Evolutionary conservation across 768 basidiomycete species (phyloP), one percentile per base, ranked within the genome.

Genomic region (Pleurotus sapidus): DNA sequence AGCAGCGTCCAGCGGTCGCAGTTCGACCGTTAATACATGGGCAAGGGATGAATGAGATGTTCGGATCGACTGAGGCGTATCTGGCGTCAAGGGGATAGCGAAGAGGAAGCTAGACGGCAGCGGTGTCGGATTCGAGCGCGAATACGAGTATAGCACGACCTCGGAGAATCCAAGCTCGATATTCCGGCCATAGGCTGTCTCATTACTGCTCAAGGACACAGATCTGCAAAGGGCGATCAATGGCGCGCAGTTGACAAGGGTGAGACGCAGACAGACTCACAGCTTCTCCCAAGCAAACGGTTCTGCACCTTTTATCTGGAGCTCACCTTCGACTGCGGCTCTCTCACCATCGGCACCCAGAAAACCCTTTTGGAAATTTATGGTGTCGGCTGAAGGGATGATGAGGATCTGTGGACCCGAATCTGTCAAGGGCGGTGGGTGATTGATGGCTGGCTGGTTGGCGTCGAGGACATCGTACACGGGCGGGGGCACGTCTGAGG

Each of bases 321-420:
- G 77, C 67, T 94, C 93, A 47, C 93, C 93, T 66, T 93, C 92
- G 54, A 95, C 82, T 7, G 90, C 87, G 12, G 92, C 90, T 58
- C 78, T 80, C 70, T 93, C 92, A 51, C 82, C 89, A 56, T 92
- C 90, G 20, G 87, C 89, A 50, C 93, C 93, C 6, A 95, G 77
- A 67, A 82, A 91, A 9, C 93, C 93, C 64, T 86, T 89, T 73
- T 95, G 93, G 65, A 95, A 95, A 68, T 85, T 82, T 56, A 89
- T 75, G 18, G 84, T 78, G 67, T 89, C 82, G 49, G 81, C 75
- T 12, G 84, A 78, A 0, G 93, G 93, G 11, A 86, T 75, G 59
- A 95, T 87, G 59, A 93, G 76, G 47, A 94, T 78, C 72, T 93
- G 88, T 15, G 86, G 83, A 12, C 70, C 72, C 37, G 59, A 57